A percentile compares a stretch with the other conserved stretches of the same genome.
Conservation (phyloP, 306 rosid species). For the Acacia confusa region DNA sequence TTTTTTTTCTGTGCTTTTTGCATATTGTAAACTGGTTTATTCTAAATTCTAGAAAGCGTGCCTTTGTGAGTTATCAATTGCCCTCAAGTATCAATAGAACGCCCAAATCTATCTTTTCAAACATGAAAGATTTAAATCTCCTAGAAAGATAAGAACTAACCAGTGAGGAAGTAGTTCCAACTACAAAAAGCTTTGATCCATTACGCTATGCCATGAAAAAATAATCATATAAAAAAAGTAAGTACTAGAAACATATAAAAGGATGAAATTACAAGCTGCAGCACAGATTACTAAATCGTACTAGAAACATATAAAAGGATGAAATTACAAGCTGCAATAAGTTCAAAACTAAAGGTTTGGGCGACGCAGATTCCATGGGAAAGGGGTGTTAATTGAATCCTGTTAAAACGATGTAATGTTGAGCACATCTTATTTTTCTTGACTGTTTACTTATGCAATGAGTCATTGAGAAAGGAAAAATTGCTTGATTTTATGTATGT, state of each 20-base stretch:
- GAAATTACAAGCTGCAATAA: too few relatives aligned
- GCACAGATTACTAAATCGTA: conserved; percentile 1
- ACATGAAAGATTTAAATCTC: not conserved
- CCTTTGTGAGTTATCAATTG: not conserved
- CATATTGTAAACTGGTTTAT: not conserved
- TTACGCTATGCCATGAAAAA: conserved; percentile 63
- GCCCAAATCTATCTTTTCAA: not conserved
- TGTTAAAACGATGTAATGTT: too few relatives aligned
- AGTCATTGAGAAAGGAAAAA: too few relatives aligned
- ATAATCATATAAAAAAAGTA: conserved; percentile 26
- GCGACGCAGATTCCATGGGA: too few relatives aligned
- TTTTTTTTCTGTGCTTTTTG: not conserved
- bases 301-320: too few relatives aligned
- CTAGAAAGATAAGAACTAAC: conserved; percentile 45
- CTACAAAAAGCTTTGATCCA: conserved; percentile 89
- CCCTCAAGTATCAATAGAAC: conserved; percentile 1
- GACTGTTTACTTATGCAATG: too few relatives aligned
- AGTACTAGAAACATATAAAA: conserved; percentile 7
- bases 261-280: not conserved
- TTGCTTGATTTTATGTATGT: too few relatives aligned
- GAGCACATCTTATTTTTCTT: too few relatives aligned
- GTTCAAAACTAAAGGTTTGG: too few relatives aligned
- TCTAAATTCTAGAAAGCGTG: not conserved
- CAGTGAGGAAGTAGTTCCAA: conserved; percentile 91
- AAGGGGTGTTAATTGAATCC: too few relatives aligned